Evolutionary conservation across 2,329 filamentous ascomycete species (phyloP), one percentile per base, ranked within the genome.

Genomic region (Dactylellina leptospora): DNA sequence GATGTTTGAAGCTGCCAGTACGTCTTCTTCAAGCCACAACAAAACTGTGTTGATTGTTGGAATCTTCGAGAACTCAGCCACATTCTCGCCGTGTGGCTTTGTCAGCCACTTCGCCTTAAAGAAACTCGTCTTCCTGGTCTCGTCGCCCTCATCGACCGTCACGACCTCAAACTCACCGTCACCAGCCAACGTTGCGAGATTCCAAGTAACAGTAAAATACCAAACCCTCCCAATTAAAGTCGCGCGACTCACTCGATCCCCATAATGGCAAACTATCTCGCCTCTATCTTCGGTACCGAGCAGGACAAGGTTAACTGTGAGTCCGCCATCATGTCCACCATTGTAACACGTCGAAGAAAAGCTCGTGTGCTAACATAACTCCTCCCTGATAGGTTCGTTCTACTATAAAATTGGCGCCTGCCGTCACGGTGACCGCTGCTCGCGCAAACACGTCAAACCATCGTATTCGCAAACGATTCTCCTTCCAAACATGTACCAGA

Each of bases 381-480:
- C 10, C 28, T 16, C 3, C 27, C 20, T 16, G 9, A 47, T 28
- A 77, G 76, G 95, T 87, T 95, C 90, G 66, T 99, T 99, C 87
- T 99, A 99, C 88, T 93, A 97, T 90, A 99, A 99, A 85, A 99
- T 99, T 81, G 95, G 95, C 80, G 95, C 95, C 60, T 99, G 95
- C 85, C 90, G 95, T 74, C 95, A 99, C 85, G 95, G 95, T 80
- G 95, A 99, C 83, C 91, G 95, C 79, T 99, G 95, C 86, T 96
- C 91, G 74, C 89, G 95, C 78, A 99, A 99, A 82, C 95, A 99
- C 82, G 95, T 99, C 84, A 99, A 99, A 84, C 95, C 95, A 0
- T 96, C 92, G 20, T 99, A 99, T 86, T 90, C 87, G 75, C 95
- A 99, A 82, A 99, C 95, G 18, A 93, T 99, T 81, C 90, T 99